Conservation (phyloP, 78 protist species). For the Cavenderia fasciculata region DNA sequence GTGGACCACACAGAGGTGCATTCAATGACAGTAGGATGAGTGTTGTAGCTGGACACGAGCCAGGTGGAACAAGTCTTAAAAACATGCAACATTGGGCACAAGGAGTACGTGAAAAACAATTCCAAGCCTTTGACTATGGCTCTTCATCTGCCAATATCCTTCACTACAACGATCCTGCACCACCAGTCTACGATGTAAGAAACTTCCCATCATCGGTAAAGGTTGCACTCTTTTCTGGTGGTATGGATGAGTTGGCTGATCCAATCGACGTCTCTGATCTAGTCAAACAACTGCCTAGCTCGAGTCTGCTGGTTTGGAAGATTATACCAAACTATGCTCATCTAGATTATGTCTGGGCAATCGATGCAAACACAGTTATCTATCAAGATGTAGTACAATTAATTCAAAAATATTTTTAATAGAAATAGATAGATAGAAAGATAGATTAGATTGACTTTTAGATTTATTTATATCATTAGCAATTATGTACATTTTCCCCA, state of each 20-base stretch:
- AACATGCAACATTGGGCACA: constrained; percentile 82
- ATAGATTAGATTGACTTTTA: no score
- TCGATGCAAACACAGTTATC: constrained; percentile 35
- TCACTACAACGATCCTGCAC: neutral
- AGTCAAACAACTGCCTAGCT: neutral
- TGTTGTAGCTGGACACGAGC: constrained; percentile 54
- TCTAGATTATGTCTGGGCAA: constrained; percentile 78
- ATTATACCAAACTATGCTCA: constrained; percentile 47
- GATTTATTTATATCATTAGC: no score
- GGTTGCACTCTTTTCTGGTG: constrained; percentile 70
- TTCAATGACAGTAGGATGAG: constrained; percentile 69
- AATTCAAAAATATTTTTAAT: constrained; percentile 2
- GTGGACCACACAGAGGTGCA: constrained; percentile 62
- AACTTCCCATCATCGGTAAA: constrained; percentile 24
- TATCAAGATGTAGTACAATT: constrained; percentile 4
- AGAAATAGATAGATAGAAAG: neutral
- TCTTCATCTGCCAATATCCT: neutral
- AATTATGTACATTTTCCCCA: no score
- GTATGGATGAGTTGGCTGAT: constrained; percentile 80
- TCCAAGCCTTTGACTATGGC: constrained; percentile 74
- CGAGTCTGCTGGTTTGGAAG: constrained; percentile 18
- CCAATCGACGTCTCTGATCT: constrained; percentile 65
- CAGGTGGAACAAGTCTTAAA: constrained; percentile 55
- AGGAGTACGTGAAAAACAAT: constrained; percentile 34
- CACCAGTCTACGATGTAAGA: constrained; percentile 53